Base-by-base conservation (phyloP, 768 basidiomycete genomes). In the Psilocybe azurescens region DNA sequence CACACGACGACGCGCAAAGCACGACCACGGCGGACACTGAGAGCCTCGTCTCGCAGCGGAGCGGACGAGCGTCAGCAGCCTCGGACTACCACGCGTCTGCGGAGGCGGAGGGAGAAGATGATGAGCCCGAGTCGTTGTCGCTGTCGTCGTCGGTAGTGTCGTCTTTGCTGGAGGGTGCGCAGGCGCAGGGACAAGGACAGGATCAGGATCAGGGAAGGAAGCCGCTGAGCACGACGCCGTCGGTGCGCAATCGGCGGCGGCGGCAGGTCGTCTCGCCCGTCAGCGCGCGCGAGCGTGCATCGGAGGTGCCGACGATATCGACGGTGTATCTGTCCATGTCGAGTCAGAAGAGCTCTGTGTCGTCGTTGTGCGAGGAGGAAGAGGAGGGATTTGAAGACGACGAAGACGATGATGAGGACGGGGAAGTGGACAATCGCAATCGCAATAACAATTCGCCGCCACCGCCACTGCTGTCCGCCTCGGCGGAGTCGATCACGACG, bases 401-500 rank as follows among this genome's bases (percentile, higher is more conserved):
- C 14, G 33, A 33, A 3, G 16, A 47, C 9, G 54, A 41, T 4
- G 54, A 41, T 5, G 54, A 47, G 2, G 38, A 53, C 5, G 33
- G 6, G 6, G 30, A 18, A 10, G 52, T 18, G 8, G 52, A 53
- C 33, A 20, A 14, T 10, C 32, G 44, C 74, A 69, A 32, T 68
- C 72, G 46, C 24, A 56, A 68, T 16, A 69, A 65, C 44, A 51
- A 46, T 49, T 29, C 46, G 51, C 54, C 44, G 57, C 75, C 75
- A 28, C 78, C 82, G 47, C 85, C 86, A 7, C 83, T 80, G 10
- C 74, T 88, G 7, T 83, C 86, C 5, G 84, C 85, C 5, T 87
- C 86, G 4, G 79, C 82, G 0, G 89, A 89, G 62, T 90, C 89
- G 1, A 69, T 89, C 53, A 80, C 79, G 9, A 83, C 86, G 11